Conservation (phyloP, 2,329 filamentous ascomycete genomes). For the Monilinia fructigena region DNA sequence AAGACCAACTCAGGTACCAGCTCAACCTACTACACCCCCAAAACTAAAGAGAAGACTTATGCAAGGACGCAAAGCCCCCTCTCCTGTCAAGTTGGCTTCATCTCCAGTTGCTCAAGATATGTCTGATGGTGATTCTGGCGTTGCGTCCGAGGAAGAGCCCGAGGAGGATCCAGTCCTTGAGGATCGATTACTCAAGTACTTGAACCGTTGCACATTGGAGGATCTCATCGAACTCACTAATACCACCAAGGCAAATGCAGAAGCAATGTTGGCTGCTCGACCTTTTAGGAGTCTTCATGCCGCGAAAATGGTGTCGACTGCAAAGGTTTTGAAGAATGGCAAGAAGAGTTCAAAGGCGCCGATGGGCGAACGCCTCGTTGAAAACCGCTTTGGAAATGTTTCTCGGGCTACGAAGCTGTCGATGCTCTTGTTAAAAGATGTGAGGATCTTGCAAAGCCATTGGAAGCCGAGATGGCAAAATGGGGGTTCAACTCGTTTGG, state of each 20-base stretch:
- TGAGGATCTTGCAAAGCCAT: slow-evolving; percentile 66
- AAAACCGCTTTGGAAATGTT: slow-evolving; percentile 72
- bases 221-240: slow-evolving; percentile 82
- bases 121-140: slow-evolving; percentile 38
- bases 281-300: slow-evolving; percentile 69
- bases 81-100: slow-evolving; percentile 28
- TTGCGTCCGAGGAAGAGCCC: slow-evolving; percentile 33
- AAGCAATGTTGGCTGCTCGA: slow-evolving; percentile 67
- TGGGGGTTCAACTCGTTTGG: slow-evolving; percentile 69
- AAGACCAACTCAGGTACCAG: slow-evolving; percentile 26
- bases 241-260: slow-evolving; percentile 66
- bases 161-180: slow-evolving; percentile 49
- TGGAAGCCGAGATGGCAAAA: slow-evolving; percentile 61
- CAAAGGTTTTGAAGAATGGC: slow-evolving; percentile 48
- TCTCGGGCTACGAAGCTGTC: slow-evolving; percentile 76
- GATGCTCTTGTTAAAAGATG: slow-evolving; percentile 78
- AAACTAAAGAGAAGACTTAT: slow-evolving; percentile 40
- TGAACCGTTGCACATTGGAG: slow-evolving; percentile 74
- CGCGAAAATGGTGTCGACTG: slow-evolving; percentile 62
- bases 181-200: slow-evolving; percentile 67
- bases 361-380: slow-evolving; percentile 65
- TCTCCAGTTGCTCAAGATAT: slow-evolving; percentile 32
- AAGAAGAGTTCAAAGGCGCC: slow-evolving; percentile 49
- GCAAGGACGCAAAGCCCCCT: slow-evolving; percentile 38
- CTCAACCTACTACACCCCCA: slow-evolving; percentile 28